Evolutionary conservation across 371 early-diverging fungal species (phyloP).

Genomic region (Mortierella sp.): DNA sequence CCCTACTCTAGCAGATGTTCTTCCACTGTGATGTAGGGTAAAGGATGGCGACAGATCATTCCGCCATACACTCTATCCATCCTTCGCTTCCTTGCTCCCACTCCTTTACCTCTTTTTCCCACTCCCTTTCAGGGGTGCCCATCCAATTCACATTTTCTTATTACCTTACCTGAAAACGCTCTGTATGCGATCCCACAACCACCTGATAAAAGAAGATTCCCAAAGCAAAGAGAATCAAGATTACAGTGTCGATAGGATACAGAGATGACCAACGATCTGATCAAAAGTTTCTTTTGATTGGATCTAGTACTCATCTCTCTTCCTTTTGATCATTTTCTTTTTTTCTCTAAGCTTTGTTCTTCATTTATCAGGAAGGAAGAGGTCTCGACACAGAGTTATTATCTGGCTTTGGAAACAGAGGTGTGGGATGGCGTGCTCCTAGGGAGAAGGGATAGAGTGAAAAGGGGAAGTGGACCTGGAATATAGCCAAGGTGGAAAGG

Average conservation of each 20-base stretch:
- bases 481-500: constrained; percentile 3
- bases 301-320: constrained; percentile 4
- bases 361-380: neutral
- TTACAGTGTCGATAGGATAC: no score
- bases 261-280: no score
- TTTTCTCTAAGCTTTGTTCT: neutral
- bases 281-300: no score
- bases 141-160: no score
- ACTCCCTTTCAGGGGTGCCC: neutral
- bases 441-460: neutral
- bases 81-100: neutral
- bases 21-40: constrained; percentile 30
- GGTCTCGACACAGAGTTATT: neutral
- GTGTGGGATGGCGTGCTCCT: neutral
- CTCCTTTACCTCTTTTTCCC: neutral
- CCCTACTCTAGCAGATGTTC: constrained; percentile 19
- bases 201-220: no score
- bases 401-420: neutral
- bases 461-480: constrained; percentile 46
- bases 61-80: constrained; percentile 48
- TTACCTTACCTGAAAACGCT: no score
- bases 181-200: no score
- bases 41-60: constrained; percentile 50
- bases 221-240: no score
- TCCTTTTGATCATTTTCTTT: neutral